Percentiles rank a stretch among this genome's conserved stretches.
Conservation (phyloP, 352 stramenopile genomes). For the Phytophthora tentaculata region DNA sequence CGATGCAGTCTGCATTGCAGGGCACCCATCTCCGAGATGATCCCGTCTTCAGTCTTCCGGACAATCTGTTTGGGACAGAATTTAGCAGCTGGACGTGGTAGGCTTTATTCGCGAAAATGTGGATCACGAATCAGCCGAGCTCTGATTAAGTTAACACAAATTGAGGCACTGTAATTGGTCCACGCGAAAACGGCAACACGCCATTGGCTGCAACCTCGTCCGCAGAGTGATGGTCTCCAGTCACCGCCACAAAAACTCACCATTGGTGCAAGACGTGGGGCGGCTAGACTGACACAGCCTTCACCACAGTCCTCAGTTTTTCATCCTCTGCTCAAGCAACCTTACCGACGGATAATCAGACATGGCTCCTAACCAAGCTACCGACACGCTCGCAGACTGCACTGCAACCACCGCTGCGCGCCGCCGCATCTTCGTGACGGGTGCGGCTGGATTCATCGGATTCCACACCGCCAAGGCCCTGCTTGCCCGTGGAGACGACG, state of each 20-base stretch:
- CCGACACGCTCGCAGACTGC: constrained; percentile 12
- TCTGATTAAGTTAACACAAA: constrained; percentile 25
- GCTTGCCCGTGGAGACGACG: constrained; percentile 87
- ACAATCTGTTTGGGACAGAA: constrained; percentile 19
- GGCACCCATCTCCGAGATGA: not conserved
- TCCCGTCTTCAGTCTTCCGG: constrained; percentile 6
- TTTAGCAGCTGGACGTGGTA: not conserved
- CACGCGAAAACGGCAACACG: not conserved
- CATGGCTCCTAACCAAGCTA: constrained; percentile 36
- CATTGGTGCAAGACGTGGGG: constrained; percentile 15
- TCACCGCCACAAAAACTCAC: not conserved
- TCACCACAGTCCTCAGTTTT: constrained; percentile 11
- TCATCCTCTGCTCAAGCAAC: constrained; percentile 5
- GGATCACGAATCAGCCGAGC: constrained; percentile 17
- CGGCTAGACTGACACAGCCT: not conserved
- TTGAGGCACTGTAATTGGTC: constrained; percentile 11
- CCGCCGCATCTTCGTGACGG: constrained; percentile 85
- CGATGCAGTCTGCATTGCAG: no score
- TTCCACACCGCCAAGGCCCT: constrained; percentile 94
- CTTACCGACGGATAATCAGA: not conserved
- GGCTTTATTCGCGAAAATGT: not conserved
- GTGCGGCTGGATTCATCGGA: constrained; percentile 97
- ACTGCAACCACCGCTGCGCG: constrained; percentile 1
- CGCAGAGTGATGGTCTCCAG: constrained; percentile 17
- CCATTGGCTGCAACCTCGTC: constrained; percentile 9